These are phyloP conservation scores for Starmerella lactis-condensi DNA, from an alignment of 805 yeast genomes.

Conservation along the genomic window DNA sequence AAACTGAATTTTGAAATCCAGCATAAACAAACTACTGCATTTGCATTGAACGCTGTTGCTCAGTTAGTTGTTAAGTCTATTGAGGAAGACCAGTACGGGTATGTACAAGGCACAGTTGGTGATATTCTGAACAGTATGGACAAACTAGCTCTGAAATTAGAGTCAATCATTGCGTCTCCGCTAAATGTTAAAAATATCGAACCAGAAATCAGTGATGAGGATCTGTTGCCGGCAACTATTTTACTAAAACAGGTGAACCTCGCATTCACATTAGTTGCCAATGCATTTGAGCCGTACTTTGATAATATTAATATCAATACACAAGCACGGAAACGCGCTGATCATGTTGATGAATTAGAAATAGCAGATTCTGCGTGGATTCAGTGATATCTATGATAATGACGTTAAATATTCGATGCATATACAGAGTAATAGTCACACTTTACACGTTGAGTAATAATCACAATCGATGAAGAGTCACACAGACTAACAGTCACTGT, in stretches of 20 bases:
- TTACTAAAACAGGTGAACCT: constrained; percentile 10
- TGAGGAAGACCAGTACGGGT: constrained; percentile 25
- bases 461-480: no score
- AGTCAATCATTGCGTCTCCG: constrained; percentile 16
- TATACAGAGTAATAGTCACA: no score
- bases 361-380: constrained; percentile 5
- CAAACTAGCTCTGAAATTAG: constrained; percentile 16
- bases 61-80: constrained; percentile 20
- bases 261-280: constrained; percentile 18
- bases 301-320: constrained; percentile 15
- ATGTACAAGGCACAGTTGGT: constrained; percentile 27
- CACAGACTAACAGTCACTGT: no score
- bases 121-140: constrained; percentile 18
- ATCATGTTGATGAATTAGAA: not conserved
- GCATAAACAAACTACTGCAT: constrained; percentile 16
- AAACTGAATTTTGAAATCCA: constrained; percentile 16
- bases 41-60: constrained; percentile 21
- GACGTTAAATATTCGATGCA: no score
- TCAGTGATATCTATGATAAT: no score
- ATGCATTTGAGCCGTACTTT: constrained; percentile 19
- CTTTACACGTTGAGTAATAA: no score
- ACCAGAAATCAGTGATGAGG: constrained; percentile 6
- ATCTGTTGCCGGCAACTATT: constrained; percentile 10
- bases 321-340: constrained; percentile 4
- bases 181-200: constrained; percentile 22